Percentiles rank a stretch among this genome's conserved stretches.
These are phyloP conservation scores for Trametes meyenii DNA, from an alignment of 768 basidiomycete species.

Conservation along the genomic window DNA sequence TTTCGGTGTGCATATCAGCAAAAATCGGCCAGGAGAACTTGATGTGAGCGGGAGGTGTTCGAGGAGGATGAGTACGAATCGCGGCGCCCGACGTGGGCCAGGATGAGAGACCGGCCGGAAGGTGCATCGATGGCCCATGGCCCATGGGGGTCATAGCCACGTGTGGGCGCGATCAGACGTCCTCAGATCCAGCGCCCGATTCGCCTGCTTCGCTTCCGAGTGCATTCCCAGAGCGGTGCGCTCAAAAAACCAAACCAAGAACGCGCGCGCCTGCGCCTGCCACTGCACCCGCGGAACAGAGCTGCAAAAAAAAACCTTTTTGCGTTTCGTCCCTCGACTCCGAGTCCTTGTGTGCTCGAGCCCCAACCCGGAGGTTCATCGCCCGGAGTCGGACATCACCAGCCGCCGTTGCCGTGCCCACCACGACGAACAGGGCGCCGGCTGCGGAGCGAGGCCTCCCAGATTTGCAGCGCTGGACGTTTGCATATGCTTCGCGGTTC, in stretches of 20 bases:
- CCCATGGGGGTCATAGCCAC: slow-evolving; percentile 2
- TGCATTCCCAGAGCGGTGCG: not conserved
- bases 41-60: not conserved
- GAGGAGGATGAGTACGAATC: no score
- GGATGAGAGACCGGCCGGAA: no score
- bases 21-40: not conserved
- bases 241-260: no score
- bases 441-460: not conserved
- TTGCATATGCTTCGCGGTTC: no score
- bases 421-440: slow-evolving; percentile 7
- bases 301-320: not conserved
- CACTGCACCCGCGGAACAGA: not conserved
- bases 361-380: not conserved
- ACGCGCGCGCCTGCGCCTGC: no score
- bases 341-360: no score
- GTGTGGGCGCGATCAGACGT: not conserved
- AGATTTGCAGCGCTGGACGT: no score
- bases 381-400: not conserved
- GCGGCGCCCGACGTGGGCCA: no score
- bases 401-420: slow-evolving; percentile 2
- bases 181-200: slow-evolving; percentile 4
- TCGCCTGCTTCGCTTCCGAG: slow-evolving; percentile 1
- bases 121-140: no score
- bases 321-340: no score
- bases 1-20: not conserved